Conservation (phyloP, 2,329 filamentous ascomycete genomes). For the Beauveria rudraprayagi region DNA sequence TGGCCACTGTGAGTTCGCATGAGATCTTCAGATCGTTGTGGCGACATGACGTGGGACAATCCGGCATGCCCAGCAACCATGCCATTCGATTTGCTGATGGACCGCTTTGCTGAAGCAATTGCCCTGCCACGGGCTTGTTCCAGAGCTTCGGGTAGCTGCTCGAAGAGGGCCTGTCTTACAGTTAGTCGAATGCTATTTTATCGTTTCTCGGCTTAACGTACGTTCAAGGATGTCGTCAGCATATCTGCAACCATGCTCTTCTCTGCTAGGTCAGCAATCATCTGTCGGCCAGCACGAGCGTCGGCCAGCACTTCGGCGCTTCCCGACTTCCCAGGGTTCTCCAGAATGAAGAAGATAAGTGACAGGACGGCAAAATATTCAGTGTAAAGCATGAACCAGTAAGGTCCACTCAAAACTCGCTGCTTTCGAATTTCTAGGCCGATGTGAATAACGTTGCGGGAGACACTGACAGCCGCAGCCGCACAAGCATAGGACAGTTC, state of each 20-base stretch:
- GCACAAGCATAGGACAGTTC: conserved; percentile 71
- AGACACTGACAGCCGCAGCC: conserved; percentile 53
- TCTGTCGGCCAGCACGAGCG: conserved; percentile 75
- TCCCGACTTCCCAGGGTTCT: conserved; percentile 68
- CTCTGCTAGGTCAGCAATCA: conserved; percentile 69
- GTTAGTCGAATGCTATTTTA: conserved; percentile 14
- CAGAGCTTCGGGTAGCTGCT: conserved; percentile 68
- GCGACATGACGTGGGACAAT: conserved; percentile 24
- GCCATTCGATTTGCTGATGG: conserved; percentile 19
- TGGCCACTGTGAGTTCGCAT: conserved; percentile 22
- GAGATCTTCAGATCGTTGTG: conserved; percentile 27
- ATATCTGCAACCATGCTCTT: conserved; percentile 84
- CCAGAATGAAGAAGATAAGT: conserved; percentile 69
- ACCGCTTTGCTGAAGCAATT: conserved; percentile 17
- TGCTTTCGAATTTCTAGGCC: conserved; percentile 69
- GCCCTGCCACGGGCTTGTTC: conserved; percentile 39
- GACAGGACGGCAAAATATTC: conserved; percentile 77
- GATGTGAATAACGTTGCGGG: conserved; percentile 70
- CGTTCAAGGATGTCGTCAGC: conserved; percentile 69
- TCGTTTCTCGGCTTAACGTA: conserved; percentile 33
- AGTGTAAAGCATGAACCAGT: conserved; percentile 82
- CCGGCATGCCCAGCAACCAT: conserved; percentile 27
- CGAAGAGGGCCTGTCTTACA: conserved; percentile 61
- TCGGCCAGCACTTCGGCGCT: conserved; percentile 77
- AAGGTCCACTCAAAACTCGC: conserved; percentile 68